Evolutionary conservation across 1,139 yeast species (phyloP), one percentile per base, ranked within the genome.

Genomic region (Candida tunisiensis): DNA sequence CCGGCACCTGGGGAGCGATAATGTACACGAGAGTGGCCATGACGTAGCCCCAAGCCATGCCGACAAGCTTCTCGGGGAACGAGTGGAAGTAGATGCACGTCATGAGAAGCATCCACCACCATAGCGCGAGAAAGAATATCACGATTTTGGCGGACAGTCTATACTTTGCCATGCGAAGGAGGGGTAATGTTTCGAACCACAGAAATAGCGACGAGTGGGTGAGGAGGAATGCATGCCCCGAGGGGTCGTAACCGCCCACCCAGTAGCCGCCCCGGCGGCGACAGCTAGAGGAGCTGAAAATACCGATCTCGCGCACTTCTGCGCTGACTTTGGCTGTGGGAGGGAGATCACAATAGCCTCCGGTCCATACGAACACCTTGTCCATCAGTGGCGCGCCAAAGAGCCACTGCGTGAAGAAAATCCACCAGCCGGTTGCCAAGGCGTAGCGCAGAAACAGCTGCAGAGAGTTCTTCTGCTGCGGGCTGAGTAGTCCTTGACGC

Each of bases 171-270:
- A 10, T 5, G 5, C 22, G 24, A 15, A 42, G 37, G 33, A 47
- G 59, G 7, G 65, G 65, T 15, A 58, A 39, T 6, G 72, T 49
- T 45, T 85, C 96, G 32, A 70, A 69, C 46, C 78, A 62, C 39
- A 88, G 45, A 35, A 75, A 67, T 41, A 79, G 54, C 11, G 80
- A 68, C 31, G 88, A 67, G 35, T 80, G 74, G 3, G 79, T 69
- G 31, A 88, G 53, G 25, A 88, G 49, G 41, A 85, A 88, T 1
- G 82, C 78, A 47, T 88, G 98, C 0, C 98, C 98, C 35, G 91
- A 75, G 9, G 96, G 93, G 53, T 88, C 98, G 45, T 82, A 93
- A 0, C 98, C 98, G 1, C 94, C 95, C 7, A 45, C 47, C 98
- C 96, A 85, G 3, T 13, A 5, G 55, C 53, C 24, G 59, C 58